A percentile compares a stretch with the other conserved stretches of the same genome.
Conservation (phyloP, 1,284 basidiomycete species). For the Leccinum glutinopallens region DNA sequence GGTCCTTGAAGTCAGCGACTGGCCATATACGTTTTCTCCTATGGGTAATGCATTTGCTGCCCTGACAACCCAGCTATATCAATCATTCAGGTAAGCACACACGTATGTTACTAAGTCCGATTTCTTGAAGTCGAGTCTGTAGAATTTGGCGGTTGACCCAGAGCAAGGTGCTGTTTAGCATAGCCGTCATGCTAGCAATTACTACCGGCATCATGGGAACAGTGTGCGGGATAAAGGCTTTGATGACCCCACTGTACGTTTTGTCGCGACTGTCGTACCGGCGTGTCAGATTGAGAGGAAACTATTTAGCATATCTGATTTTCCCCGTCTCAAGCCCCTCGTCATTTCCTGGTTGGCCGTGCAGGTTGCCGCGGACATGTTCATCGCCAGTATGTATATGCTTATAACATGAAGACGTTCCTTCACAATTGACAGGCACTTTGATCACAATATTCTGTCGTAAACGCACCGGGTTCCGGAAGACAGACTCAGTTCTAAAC, state of each 20-base stretch:
- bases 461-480: background rate
- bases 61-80: constrained; percentile 1
- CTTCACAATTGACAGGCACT: background rate
- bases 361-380: background rate
- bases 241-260: background rate
- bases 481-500: background rate
- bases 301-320: background rate
- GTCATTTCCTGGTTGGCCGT: background rate
- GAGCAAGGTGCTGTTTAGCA: background rate
- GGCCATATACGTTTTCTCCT: background rate
- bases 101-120: background rate
- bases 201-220: background rate
- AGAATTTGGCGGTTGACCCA: background rate
- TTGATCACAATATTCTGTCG: background rate
- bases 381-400: background rate
- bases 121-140: background rate
- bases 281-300: background rate
- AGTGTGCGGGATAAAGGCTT: background rate
- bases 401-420: background rate
- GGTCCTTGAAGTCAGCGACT: background rate
- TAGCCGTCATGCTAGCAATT: background rate
- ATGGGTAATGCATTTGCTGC: background rate
- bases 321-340: background rate
- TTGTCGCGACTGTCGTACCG: background rate
- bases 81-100: background rate